Evolutionary conservation across 495 filamentous ascomycete genomes (phyloP).

Genomic region (Penicillium atrosanguineum): DNA sequence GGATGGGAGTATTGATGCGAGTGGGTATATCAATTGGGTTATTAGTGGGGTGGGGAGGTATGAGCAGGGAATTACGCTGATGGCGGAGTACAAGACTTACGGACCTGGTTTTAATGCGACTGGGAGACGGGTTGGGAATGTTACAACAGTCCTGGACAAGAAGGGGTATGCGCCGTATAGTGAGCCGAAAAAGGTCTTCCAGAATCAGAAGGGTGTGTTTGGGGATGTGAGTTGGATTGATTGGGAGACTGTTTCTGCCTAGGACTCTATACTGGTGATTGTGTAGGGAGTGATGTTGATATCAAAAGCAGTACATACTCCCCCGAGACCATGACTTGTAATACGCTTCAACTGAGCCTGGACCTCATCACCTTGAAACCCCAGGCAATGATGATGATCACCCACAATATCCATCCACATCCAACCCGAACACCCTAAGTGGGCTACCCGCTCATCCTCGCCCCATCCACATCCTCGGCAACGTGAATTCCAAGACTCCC

Average conservation of each 20-base stretch:
- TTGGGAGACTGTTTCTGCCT: constrained; percentile 19
- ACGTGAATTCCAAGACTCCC: constrained; percentile 9
- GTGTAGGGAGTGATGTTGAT: background rate
- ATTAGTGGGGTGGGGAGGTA: constrained; percentile 35
- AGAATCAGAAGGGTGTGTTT: constrained; percentile 42
- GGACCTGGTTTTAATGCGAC: constrained; percentile 56
- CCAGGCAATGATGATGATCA: background rate
- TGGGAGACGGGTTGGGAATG: constrained; percentile 37
- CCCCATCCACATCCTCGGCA: background rate
- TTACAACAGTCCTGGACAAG: constrained; percentile 42
- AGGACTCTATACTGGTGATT: background rate
- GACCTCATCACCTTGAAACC: too few relatives aligned
- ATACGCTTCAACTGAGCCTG: too few relatives aligned
- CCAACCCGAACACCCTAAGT: constrained; percentile 16
- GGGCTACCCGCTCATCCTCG: constrained; percentile 7
- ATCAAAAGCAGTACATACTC: background rate
- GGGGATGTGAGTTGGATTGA: constrained; percentile 58
- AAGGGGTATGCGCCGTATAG: constrained; percentile 41
- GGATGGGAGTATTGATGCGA: constrained; percentile 48
- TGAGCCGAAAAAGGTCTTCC: constrained; percentile 53
- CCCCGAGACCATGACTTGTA: too few relatives aligned
- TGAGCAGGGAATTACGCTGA: constrained; percentile 43
- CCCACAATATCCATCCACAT: constrained; percentile 25
- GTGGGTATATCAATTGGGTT: constrained; percentile 56
- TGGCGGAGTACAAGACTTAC: constrained; percentile 53